phyloP scores from a whole-genome alignment of 2,329 filamentous ascomycete genomes.

The Calonectria montana region DNA sequence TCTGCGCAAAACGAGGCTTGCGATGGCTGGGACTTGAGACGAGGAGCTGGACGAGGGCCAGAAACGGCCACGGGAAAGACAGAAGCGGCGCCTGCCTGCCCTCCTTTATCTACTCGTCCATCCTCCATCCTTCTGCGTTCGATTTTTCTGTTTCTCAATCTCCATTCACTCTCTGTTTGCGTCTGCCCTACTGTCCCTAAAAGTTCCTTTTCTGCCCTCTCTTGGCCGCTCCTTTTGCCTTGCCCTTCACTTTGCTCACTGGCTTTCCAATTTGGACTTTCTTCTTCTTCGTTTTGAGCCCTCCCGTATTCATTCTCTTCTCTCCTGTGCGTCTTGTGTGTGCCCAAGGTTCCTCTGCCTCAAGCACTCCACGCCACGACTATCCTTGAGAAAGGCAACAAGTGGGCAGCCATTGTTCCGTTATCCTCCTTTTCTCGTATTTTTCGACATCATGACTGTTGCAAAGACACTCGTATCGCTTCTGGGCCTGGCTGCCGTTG shows the following conservation, averaged over 20 bases:
- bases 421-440: neutral
- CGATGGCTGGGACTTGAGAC: neutral
- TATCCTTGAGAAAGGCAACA: conserved; percentile 21
- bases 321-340: conserved; percentile 2
- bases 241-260: conserved; percentile 28
- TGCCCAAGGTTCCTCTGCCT: conserved; percentile 8
- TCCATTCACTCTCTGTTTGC: neutral
- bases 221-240: conserved; percentile 21
- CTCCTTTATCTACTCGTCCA: neutral
- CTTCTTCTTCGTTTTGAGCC: neutral
- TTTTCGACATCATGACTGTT: conserved; percentile 29
- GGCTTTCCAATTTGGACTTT: neutral
- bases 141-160: neutral
- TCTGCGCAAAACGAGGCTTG: neutral
- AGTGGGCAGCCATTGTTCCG: neutral
- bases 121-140: neutral
- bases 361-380: conserved; percentile 1
- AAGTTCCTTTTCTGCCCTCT: conserved; percentile 15
- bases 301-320: neutral
- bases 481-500: conserved; percentile 36
- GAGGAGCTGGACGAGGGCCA: neutral
- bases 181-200: conserved; percentile 4
- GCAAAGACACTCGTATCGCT: conserved; percentile 38
- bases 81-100: neutral
- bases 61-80: neutral